Base-by-base conservation (phyloP, 2,329 filamentous ascomycete species). In the Talaromyces sp. region DNA sequence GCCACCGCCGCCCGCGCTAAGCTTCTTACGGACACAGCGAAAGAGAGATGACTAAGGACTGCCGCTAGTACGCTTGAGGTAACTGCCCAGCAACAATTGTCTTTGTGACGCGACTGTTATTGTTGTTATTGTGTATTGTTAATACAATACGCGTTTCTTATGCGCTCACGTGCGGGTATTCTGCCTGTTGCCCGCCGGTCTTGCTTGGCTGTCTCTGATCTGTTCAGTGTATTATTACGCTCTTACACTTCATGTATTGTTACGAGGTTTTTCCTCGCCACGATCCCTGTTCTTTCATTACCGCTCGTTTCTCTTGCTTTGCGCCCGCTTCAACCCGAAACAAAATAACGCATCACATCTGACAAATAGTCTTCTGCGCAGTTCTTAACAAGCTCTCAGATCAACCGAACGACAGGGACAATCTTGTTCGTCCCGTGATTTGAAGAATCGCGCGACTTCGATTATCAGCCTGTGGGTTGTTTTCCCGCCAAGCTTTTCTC, bases 401-500 rank as follows among this genome's bases (percentile, higher is more conserved):
- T 37, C 52, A 56, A 35, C 25, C 31, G 33, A 40, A 40, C n/a
- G 25, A 8, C 54, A 39, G 35, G 40, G 21, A 28, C n/a, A 44
- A 31, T 18, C 54, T 42, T n/a, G 54, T 57, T 57, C 54, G 35
- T 58, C 56, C 56, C 56, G 37, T 46, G 42, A 58, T 23, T 46
- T 31, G 56, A 21, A 54, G 46, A 31, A 50, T 50, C 46, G 46
- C 46, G 46, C 46, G 46, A 50, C 46, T 25, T 31, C n/a, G 46
- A 50, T 31, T 48, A 31, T 31, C 46, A 31, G 9, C 44, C 9
- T 50, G 31, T 54, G 28, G 48, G 48, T 54, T 54, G 48, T 54
- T 33, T 33, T 44, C 54, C 18, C 48, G 61, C 57, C 61, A 63
- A 63, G 61, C 61, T 28, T 59, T 61, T 44, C 31, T 12, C 18